phyloP scores from a whole-genome alignment of 2,329 filamentous ascomycete species.

The Didymella glomerata region DNA sequence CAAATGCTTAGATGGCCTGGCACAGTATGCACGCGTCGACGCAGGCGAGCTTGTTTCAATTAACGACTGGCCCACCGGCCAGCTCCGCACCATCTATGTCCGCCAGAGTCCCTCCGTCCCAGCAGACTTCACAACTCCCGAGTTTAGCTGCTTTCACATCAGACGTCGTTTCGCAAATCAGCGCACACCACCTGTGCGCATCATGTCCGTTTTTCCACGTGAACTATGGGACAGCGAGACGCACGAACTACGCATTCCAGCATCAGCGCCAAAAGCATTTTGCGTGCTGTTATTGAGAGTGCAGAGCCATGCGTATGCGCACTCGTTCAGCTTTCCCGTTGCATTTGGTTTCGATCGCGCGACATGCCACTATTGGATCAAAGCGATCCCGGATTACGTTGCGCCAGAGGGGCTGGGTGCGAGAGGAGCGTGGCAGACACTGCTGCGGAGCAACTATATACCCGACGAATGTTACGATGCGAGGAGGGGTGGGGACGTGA shows the following conservation, averaged over 20 bases:
- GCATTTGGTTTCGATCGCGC: slow-evolving; percentile 33
- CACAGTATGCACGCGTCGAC: slow-evolving; percentile 51
- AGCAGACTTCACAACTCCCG: slow-evolving; percentile 30
- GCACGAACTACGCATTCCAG: slow-evolving; percentile 30
- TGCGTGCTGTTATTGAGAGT: slow-evolving; percentile 30
- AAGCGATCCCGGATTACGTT: slow-evolving; percentile 22
- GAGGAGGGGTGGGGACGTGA: slow-evolving; percentile 22
- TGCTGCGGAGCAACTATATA: slow-evolving; percentile 24
- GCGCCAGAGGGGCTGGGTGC: slow-evolving; percentile 20
- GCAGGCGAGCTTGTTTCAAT: slow-evolving; percentile 62
- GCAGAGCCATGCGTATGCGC: slow-evolving; percentile 27
- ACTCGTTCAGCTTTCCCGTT: slow-evolving; percentile 32
- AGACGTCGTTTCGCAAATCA: slow-evolving; percentile 29
- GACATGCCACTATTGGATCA: slow-evolving; percentile 38
- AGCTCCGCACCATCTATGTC: slow-evolving; percentile 36
- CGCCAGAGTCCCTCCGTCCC: slow-evolving; percentile 36
- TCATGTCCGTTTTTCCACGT: slow-evolving; percentile 29
- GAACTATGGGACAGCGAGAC: slow-evolving; percentile 24
- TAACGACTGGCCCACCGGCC: slow-evolving; percentile 48
- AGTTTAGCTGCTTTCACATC: slow-evolving; percentile 34
- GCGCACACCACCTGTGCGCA: slow-evolving; percentile 27
- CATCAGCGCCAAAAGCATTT: slow-evolving; percentile 20
- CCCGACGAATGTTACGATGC: slow-evolving; percentile 29
- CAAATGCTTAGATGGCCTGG: slow-evolving; percentile 31
- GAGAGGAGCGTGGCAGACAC: slow-evolving; percentile 25